Evolutionary conservation across 1,139 yeast species (phyloP), one percentile per base, ranked within the genome.

Genomic region (Taphrina flavorubra): DNA sequence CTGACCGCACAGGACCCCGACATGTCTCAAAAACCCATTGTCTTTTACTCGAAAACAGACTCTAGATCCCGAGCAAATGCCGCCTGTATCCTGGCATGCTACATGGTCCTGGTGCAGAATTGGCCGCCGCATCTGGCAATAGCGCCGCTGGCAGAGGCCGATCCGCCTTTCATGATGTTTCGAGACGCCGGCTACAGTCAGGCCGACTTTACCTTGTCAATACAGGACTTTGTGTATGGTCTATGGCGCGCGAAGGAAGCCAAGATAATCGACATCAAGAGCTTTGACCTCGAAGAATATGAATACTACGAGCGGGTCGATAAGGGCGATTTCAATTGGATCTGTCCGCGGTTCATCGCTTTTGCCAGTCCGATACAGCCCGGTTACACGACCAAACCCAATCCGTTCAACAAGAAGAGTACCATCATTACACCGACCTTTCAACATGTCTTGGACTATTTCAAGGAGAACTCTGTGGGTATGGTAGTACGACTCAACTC

Each of bases 61-160:
- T 86, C 97, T 1, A 86, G 90, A 73, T 88, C 88, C 74, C 80
- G 99, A 74, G 87, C 98, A 11, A 94, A 95, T 76, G 96, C 98
- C 16, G 98, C 98, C 3, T 92, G 98, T 78, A 82, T 94, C 72
- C 81, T 94, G 69, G 90, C 97, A 73, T 91, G 98, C 75, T 94
- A 94, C 78, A 92, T 94, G 98, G 87, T 94, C 0, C 81, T 94
- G 71, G 92, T 94, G 18, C 99, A 94, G 77, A 88, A 92, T 20
- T 94, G 99, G 99, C 92, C 97, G 0, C 99, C 99, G 0, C 99
- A 94, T 78, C 94, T 94, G 78, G 99, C 94, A 0, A 81, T 94
- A 72, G 97, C 96, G 72, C 99, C 99, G 0, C 85, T 94, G 68
- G 87, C 96, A 2, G 98, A 94, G 77, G 86, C 89, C 3, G 94